Evolutionary conservation across 371 early-diverging fungal species (phyloP).

Genomic region (Mycotypha africana): DNA sequence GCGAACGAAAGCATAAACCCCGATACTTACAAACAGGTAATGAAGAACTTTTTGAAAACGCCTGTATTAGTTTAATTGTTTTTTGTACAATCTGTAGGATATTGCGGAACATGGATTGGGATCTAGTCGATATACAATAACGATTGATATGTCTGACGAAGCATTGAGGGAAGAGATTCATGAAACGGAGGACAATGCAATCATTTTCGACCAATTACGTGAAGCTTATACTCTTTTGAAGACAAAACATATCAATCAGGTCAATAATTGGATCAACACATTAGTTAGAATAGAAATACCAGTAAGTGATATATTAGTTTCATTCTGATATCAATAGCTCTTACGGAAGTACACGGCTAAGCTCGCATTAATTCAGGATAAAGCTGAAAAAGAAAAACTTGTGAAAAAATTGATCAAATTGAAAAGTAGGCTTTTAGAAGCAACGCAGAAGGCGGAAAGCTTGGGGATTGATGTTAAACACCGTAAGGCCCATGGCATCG

Average conservation of each 20-base stretch:
- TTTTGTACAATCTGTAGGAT: slow-evolving; percentile 22
- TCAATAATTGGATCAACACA: slow-evolving; percentile 48
- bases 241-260: slow-evolving; percentile 35
- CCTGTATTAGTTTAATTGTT: too few species aligned
- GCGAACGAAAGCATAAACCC: neutral
- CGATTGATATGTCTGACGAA: slow-evolving; percentile 47
- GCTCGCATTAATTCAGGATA: slow-evolving; percentile 14
- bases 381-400: slow-evolving; percentile 25
- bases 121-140: slow-evolving; percentile 56
- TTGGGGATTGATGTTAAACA: too few species aligned
- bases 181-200: slow-evolving; percentile 54
- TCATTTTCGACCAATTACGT: slow-evolving; percentile 57
- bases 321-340: too few species aligned
- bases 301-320: too few species aligned
- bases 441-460: slow-evolving; percentile 44
- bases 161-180: slow-evolving; percentile 42
- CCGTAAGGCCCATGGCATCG: too few species aligned
- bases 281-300: slow-evolving; percentile 42
- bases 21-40: slow-evolving; percentile 21
- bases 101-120: slow-evolving; percentile 52
- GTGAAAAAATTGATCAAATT: slow-evolving; percentile 37
- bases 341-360: neutral
- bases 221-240: slow-evolving; percentile 50
- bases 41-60: too few species aligned
- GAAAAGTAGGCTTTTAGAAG: slow-evolving; percentile 30